phyloP scores from a whole-genome alignment of 441 rosid genomes.

The Iberis amara region DNA sequence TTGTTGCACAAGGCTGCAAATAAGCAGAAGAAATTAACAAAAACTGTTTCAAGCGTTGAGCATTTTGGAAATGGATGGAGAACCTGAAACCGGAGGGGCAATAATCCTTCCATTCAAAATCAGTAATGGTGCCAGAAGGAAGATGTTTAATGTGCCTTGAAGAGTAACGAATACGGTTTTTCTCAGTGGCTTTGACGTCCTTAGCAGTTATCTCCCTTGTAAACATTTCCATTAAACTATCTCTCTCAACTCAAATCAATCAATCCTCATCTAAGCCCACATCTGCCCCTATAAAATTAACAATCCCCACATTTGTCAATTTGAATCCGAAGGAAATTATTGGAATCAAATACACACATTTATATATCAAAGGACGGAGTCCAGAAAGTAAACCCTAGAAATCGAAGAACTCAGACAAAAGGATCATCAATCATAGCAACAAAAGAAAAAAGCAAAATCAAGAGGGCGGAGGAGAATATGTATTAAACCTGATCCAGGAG shows the following conservation, averaged over 20 bases:
- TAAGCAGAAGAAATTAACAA: no score
- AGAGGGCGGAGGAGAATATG: no score
- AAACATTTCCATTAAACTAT: conserved; percentile 3
- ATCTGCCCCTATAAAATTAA: neutral
- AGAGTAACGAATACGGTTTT: conserved; percentile 33
- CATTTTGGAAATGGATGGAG: neutral
- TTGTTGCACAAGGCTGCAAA: conserved; percentile 38
- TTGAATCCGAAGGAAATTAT: no score
- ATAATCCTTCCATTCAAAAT: conserved; percentile 54
- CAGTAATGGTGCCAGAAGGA: conserved; percentile 35
- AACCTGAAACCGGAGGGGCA: conserved; percentile 58
- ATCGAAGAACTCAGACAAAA: no score
- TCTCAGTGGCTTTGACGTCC: conserved; percentile 36
- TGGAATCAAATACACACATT: no score
- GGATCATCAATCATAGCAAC: neutral
- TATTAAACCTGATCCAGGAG: conserved; percentile 21
- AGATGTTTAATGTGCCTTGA: conserved; percentile 30
- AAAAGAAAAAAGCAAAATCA: neutral
- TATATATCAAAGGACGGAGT: no score
- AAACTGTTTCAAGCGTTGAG: no score
- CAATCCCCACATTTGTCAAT: no score
- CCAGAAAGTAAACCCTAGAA: no score
- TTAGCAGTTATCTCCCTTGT: conserved; percentile 26
- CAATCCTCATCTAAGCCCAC: conserved; percentile 14
- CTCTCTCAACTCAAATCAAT: conserved; percentile 10